Evolutionary conservation across 2,329 filamentous ascomycete genomes (phyloP).

Genomic region (Basipetospora sp.): DNA sequence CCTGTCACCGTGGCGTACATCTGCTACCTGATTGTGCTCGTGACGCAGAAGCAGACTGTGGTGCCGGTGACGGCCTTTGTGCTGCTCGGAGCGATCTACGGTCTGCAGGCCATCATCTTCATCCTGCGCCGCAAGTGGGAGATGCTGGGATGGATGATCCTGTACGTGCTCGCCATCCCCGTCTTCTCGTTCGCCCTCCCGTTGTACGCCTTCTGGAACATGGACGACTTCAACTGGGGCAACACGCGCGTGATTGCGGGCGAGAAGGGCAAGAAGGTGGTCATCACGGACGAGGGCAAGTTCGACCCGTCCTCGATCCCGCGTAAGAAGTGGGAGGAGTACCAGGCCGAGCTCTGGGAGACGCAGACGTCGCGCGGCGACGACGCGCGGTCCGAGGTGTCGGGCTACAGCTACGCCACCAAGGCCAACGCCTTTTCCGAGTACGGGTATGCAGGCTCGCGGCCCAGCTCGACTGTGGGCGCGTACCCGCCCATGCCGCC

Average conservation of each 20-base stretch:
- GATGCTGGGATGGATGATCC: conserved; percentile 98
- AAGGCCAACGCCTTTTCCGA: conserved; percentile 57
- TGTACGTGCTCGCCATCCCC: conserved; percentile 82
- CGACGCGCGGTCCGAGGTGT: conserved; percentile 72
- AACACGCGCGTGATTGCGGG: conserved; percentile 95
- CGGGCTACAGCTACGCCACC: conserved; percentile 88
- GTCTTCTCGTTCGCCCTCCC: conserved; percentile 84
- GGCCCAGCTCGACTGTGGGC: conserved; percentile 40
- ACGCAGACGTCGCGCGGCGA: conserved; percentile 59
- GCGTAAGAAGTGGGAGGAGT: conserved; percentile 98
- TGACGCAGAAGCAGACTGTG: conserved; percentile 44
- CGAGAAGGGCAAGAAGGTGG: conserved; percentile 79
- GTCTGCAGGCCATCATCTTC: conserved; percentile 93
- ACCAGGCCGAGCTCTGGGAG: conserved; percentile 95
- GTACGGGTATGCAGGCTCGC: conserved; percentile 41
- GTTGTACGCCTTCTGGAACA: conserved; percentile 94
- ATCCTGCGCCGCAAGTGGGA: conserved; percentile 95
- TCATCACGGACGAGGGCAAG: conserved; percentile 93
- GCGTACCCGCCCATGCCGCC: conserved; percentile 34
- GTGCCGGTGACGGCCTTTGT: conserved; percentile 80
- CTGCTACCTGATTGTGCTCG: conserved; percentile 67
- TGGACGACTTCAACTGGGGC: conserved; percentile 99
- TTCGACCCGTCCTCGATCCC: conserved; percentile 88
- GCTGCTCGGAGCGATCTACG: conserved; percentile 86
- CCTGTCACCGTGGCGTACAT: conserved; percentile 86